Evolutionary conservation across 805 yeast species (phyloP).

Genomic region (Saccharomyces eubayanus): DNA sequence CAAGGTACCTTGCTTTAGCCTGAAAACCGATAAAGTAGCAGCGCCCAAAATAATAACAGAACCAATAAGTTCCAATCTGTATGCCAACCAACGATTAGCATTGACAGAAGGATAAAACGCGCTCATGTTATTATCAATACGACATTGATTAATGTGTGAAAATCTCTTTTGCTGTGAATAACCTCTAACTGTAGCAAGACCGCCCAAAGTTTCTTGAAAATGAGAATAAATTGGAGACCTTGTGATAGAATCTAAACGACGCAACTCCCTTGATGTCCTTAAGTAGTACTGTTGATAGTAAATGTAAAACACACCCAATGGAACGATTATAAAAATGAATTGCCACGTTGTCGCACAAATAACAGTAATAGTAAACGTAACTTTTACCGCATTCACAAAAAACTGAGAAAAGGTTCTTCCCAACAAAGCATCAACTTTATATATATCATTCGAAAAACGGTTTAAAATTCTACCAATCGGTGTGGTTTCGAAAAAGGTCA

Average conservation of each 20-base stretch:
- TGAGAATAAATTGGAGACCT: slow-evolving; percentile 77
- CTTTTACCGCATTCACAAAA: slow-evolving; percentile 51
- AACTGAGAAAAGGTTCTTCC: slow-evolving; percentile 67
- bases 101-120: slow-evolving; percentile 89
- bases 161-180: slow-evolving; percentile 60
- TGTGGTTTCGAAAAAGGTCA: slow-evolving; percentile 92
- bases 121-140: slow-evolving; percentile 79
- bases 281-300: slow-evolving; percentile 72
- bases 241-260: slow-evolving; percentile 73
- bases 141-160: slow-evolving; percentile 51
- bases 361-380: slow-evolving; percentile 67
- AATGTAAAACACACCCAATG: slow-evolving; percentile 56
- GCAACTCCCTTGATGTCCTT: slow-evolving; percentile 70
- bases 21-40: slow-evolving; percentile 69
- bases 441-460: slow-evolving; percentile 85
- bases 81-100: slow-evolving; percentile 97
- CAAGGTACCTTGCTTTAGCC: slow-evolving; percentile 58
- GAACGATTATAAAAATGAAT: slow-evolving; percentile 61
- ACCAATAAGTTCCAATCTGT: slow-evolving; percentile 84
- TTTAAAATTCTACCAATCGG: slow-evolving; percentile 89
- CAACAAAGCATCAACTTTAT: slow-evolving; percentile 73
- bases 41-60: slow-evolving; percentile 81
- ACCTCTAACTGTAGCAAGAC: slow-evolving; percentile 69
- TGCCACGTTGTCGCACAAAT: slow-evolving; percentile 85
- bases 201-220: slow-evolving; percentile 73